Evolutionary conservation across 768 basidiomycete genomes (phyloP), one percentile per base, ranked within the genome.

Genomic region (Suillus hirtellus): DNA sequence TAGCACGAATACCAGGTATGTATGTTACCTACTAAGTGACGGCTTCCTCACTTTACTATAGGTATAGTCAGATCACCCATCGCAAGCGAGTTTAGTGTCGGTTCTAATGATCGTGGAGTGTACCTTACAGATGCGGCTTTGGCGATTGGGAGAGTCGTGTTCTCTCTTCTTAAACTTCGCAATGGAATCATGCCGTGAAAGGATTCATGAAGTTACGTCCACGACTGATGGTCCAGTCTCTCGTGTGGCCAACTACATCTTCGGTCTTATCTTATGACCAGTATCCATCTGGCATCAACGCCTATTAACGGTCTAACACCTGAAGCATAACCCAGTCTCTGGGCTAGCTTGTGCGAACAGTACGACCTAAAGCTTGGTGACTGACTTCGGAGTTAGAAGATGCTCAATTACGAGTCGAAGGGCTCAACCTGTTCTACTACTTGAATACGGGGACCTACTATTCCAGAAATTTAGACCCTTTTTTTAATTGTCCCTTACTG

Each of bases 1-100:
- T 15, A 70, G 75, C 54, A 80, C 84, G 64, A 89, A 89, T 19
- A 54, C 64, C n/a, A 75, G 73, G 75, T 75, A 58, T 74, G 82
- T 50, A 64, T 86, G 63, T 71, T 73, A 17, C 40, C 24, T 5
- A 40, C n/a, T 31, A 27, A 34, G 55, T 37, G 59, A 49, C 35
- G 37, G 10, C 40, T 7, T 35, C 55, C 60, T 64, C 35, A 64
- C 19, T 27, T 56, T 21, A 24, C 24, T 40, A 37, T 61, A 83
- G 17, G 1, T 27, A 2, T 27, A 15, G 81, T 71, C 83, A 73
- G 71, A 75, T 68, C 63, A 71, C 75, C 86, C 14, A 71, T 89
- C 34, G 86, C 86, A 0, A 93, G 91, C 50, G 94, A 96, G 75
- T 94, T 89, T 75, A 85, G 88, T 60, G 81, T 81, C 2, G 88